Evolutionary conservation across 306 rosid species (phyloP).

Genomic region (Trichosanthes cucumerina): DNA sequence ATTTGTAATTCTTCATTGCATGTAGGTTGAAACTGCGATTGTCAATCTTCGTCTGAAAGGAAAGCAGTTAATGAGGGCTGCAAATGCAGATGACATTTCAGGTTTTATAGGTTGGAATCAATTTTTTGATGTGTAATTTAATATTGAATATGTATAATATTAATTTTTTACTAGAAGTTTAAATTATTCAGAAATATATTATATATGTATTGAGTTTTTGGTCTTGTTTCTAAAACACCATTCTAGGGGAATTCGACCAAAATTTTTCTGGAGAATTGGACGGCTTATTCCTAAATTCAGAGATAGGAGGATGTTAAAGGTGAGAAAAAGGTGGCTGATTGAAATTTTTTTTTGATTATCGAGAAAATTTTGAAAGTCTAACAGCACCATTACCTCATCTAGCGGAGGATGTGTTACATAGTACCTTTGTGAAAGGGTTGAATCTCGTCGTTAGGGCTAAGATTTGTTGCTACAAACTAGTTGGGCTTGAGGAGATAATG

Average conservation of each 20-base stretch:
- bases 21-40: conserved; percentile 55
- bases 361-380: neutral
- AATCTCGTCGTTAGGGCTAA: neutral
- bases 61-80: conserved; percentile 27
- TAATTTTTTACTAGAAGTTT: neutral
- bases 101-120: conserved; percentile 23
- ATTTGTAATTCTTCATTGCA: conserved; percentile 13
- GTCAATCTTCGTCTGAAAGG: conserved; percentile 32
- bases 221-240: neutral
- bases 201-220: neutral
- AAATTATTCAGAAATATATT: neutral
- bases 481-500: too few relatives aligned
- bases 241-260: neutral
- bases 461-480: neutral
- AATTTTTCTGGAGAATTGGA: neutral
- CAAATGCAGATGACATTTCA: conserved; percentile 31
- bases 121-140: neutral
- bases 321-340: neutral
- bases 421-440: neutral
- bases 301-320: neutral
- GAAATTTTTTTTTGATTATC: neutral
- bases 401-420: neutral
- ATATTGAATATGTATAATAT: neutral
- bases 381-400: neutral
- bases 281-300: neutral